Conservation (phyloP, 768 basidiomycete genomes). For the Xerocomus spinulosus region DNA sequence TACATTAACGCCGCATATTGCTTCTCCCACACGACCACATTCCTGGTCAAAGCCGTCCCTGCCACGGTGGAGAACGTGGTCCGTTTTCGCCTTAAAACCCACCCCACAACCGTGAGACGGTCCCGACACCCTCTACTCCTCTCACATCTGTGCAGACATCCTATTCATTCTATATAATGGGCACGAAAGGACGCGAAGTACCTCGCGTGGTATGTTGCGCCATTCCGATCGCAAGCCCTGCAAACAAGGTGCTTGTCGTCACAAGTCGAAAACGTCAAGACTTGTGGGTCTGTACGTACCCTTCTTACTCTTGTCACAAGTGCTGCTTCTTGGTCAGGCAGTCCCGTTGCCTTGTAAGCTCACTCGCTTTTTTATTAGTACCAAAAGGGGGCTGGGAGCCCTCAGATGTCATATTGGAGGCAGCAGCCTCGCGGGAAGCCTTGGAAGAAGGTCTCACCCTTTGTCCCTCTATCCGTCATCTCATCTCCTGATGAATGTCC, state of each 20-base stretch:
- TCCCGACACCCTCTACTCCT: background rate
- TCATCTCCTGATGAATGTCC: conserved; percentile 62
- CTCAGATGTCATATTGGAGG: conserved; percentile 75
- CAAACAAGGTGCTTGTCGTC: conserved; percentile 75
- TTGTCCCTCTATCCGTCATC: conserved; percentile 71
- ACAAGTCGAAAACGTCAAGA: conserved; percentile 81
- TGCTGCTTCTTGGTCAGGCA: background rate
- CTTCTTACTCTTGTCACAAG: conserved; percentile 1
- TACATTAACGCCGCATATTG: conserved; percentile 9
- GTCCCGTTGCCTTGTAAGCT: conserved; percentile 1
- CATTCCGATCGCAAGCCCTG: conserved; percentile 72
- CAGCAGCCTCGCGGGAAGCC: conserved; percentile 88
- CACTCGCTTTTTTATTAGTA: conserved; percentile 41
- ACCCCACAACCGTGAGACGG: conserved; percentile 2
- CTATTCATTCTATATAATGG: conserved; percentile 29
- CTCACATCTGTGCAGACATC: background rate
- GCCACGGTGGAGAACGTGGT: conserved; percentile 2
- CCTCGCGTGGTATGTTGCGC: conserved; percentile 90
- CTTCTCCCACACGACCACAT: conserved; percentile 4
- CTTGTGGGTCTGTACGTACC: conserved; percentile 82
- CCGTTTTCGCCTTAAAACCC: conserved; percentile 2
- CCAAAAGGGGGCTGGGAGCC: conserved; percentile 93
- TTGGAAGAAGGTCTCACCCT: conserved; percentile 94
- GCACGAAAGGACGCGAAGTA: conserved; percentile 69
- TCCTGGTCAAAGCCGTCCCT: conserved; percentile 8